phyloP scores from a whole-genome alignment of 805 yeast species.

The Yamadazyma phyllophila region DNA sequence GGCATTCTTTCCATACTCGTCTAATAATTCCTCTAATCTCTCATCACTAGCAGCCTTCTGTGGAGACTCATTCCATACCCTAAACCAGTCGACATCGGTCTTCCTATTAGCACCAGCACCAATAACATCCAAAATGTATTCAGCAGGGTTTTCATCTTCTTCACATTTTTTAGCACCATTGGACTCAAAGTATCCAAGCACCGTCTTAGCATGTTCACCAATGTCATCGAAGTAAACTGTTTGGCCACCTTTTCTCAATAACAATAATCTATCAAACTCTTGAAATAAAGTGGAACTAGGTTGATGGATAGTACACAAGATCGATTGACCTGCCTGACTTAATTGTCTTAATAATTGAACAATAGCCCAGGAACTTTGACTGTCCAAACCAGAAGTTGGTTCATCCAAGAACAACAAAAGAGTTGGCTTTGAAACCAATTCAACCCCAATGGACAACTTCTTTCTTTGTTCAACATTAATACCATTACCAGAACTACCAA shows the following conservation, averaged over 20 bases:
- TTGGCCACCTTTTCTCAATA: slow-evolving; percentile 34
- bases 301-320: slow-evolving; percentile 57
- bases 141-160: slow-evolving; percentile 43
- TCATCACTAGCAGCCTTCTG: slow-evolving; percentile 47
- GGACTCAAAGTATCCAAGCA: slow-evolving; percentile 65
- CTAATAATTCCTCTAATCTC: slow-evolving; percentile 51
- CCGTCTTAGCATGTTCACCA: slow-evolving; percentile 57
- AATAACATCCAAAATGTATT: slow-evolving; percentile 86
- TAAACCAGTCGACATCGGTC: slow-evolving; percentile 65
- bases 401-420: slow-evolving; percentile 53
- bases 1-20: slow-evolving; percentile 29
- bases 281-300: slow-evolving; percentile 51
- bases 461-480: slow-evolving; percentile 42
- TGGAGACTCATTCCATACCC: slow-evolving; percentile 70
- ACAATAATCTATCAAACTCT: slow-evolving; percentile 27
- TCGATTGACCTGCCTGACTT: slow-evolving; percentile 61
- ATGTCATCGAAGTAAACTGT: slow-evolving; percentile 83
- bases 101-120: slow-evolving; percentile 81
- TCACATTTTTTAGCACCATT: slow-evolving; percentile 57
- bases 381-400: slow-evolving; percentile 61
- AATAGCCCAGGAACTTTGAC: slow-evolving; percentile 58
- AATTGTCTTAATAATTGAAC: slow-evolving; percentile 46
- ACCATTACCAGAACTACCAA: slow-evolving; percentile 72
- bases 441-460: slow-evolving; percentile 42
- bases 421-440: slow-evolving; percentile 40